Conservation (phyloP, 179 eudicot species). For the Beta macrorhiza region DNA sequence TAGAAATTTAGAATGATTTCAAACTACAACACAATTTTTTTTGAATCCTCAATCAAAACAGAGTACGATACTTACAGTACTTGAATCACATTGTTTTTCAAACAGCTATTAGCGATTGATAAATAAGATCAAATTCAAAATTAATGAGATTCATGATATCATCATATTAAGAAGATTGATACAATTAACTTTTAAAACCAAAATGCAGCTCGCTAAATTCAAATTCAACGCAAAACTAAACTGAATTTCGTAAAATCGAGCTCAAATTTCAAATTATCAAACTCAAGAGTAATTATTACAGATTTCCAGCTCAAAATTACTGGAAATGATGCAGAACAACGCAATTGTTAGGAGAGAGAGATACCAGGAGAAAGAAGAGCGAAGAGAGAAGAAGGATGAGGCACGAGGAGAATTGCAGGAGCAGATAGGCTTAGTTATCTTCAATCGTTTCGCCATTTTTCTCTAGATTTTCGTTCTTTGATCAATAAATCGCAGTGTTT, state of each 20-base stretch:
- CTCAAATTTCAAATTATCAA: neutral
- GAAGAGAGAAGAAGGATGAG: constrained; percentile 39
- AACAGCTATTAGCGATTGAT: neutral
- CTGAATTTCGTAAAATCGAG: constrained; percentile 1
- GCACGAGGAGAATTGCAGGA: constrained; percentile 63
- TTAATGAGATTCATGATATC: neutral
- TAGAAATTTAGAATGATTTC: neutral
- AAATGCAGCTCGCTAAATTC: neutral
- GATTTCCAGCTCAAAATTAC: neutral
- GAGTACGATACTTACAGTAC: neutral
- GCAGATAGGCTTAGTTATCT: constrained; percentile 50
- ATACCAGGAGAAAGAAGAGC: constrained; percentile 42
- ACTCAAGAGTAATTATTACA: neutral
- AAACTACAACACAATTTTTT: neutral
- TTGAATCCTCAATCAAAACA: constrained; percentile 9
- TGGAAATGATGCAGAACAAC: neutral
- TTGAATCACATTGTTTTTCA: neutral
- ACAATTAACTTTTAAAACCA: no score
- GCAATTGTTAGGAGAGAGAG: constrained; percentile 9
- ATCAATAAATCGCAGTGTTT: neutral
- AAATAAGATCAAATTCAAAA: neutral
- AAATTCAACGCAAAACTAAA: neutral
- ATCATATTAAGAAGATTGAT: neutral
- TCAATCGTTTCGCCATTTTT: constrained; percentile 71
- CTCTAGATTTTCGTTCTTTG: neutral